phyloP scores from a whole-genome alignment of 305 asterid species.

The Fraxinus baroniana region DNA sequence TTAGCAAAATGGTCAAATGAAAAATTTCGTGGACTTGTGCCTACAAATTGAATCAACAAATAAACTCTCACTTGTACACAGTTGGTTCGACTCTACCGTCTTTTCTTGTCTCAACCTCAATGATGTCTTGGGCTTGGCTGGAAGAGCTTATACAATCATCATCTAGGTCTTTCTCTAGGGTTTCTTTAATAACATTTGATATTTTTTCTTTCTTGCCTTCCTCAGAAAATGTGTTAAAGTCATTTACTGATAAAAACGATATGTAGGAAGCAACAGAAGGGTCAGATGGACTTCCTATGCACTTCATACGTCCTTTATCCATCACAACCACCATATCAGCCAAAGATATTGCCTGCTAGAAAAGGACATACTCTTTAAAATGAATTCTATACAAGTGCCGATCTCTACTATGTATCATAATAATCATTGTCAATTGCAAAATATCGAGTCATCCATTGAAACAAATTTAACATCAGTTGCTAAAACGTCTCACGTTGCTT shows the following conservation, averaged over 20 bases:
- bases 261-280: constrained; percentile 51
- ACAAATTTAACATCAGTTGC: neutral
- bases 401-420: neutral
- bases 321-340: constrained; percentile 77
- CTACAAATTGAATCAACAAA: neutral
- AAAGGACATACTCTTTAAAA: neutral
- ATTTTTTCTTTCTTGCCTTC: constrained; percentile 29
- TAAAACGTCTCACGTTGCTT: neutral
- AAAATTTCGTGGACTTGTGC: neutral
- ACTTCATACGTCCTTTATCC: constrained; percentile 77
- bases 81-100: constrained; percentile 82
- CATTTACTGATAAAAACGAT: constrained; percentile 53
- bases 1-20: constrained; percentile 19
- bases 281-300: constrained; percentile 72
- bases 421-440: neutral
- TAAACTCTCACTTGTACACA: constrained; percentile 74
- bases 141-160: constrained; percentile 38
- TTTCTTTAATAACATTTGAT: constrained; percentile 32
- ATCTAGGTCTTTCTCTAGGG: constrained; percentile 35
- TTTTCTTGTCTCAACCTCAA: constrained; percentile 73
- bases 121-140: constrained; percentile 43
- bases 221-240: constrained; percentile 37
- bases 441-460: neutral
- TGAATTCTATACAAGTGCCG: neutral
- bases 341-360: constrained; percentile 68